A percentile compares a stretch with the other conserved stretches of the same genome.
phyloP scores from a whole-genome alignment of 176 grass and related monocot genomes.

The Hyparrhenia diplandra region DNA sequence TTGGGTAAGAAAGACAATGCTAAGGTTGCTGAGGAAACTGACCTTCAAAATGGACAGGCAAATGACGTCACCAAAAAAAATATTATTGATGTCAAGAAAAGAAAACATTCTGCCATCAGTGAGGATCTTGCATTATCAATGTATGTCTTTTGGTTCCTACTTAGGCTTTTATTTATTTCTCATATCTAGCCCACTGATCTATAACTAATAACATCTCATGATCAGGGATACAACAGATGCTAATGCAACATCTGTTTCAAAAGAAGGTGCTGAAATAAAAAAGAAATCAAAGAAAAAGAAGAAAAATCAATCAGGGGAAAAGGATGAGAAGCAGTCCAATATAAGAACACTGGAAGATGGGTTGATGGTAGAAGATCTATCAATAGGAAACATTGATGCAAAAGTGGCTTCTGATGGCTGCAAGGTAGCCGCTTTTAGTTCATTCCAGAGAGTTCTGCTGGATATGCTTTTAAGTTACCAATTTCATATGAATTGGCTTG shows the following conservation, averaged over 20 bases:
- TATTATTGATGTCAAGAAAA: constrained; percentile 17
- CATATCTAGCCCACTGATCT: neutral
- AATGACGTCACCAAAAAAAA: constrained; percentile 19
- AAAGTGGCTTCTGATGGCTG: constrained; percentile 66
- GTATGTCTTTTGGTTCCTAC: constrained; percentile 30
- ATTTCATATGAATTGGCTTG: neutral
- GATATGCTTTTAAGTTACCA: constrained; percentile 15
- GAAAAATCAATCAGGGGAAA: constrained; percentile 17
- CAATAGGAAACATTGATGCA: constrained; percentile 53
- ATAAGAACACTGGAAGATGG: constrained; percentile 64
- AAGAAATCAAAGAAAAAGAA: constrained; percentile 68
- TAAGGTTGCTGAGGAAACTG: constrained; percentile 17
- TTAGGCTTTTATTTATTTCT: neutral
- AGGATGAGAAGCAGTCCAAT: constrained; percentile 41
- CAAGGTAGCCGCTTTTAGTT: constrained; percentile 39
- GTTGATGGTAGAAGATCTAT: constrained; percentile 76
- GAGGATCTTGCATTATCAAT: constrained; percentile 27
- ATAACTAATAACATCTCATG: constrained; percentile 4
- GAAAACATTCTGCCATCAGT: constrained; percentile 32
- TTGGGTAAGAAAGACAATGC: constrained; percentile 29
- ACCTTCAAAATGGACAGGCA: neutral
- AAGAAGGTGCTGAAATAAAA: constrained; percentile 37
- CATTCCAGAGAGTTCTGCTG: neutral
- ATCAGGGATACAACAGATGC: constrained; percentile 33
- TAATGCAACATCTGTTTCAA: constrained; percentile 15